Evolutionary conservation across 1,284 basidiomycete genomes (phyloP).

Genomic region (Sporisorium graminicola): DNA sequence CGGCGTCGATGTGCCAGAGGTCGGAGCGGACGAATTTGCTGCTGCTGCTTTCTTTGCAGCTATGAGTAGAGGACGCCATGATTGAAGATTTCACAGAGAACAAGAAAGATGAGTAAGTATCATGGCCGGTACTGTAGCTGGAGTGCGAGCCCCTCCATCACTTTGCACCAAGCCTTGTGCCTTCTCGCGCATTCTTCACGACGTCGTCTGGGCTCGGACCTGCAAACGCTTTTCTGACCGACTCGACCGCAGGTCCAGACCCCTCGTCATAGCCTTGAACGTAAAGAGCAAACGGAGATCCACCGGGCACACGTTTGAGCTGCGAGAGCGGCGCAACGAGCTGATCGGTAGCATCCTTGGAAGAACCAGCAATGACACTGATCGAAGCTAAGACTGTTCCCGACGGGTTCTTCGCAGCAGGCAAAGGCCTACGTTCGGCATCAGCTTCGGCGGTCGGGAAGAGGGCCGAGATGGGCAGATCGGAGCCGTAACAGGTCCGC

Average conservation of each 20-base stretch:
- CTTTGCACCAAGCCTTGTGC: conserved; percentile 73
- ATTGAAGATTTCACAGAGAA: neutral
- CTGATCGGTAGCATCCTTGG: conserved; percentile 22
- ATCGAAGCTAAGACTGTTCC: conserved; percentile 8
- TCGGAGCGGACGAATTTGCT: conserved; percentile 30
- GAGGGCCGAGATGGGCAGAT: conserved; percentile 44
- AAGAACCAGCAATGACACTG: conserved; percentile 33
- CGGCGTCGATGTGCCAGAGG: conserved; percentile 52
- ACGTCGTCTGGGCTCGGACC: conserved; percentile 88
- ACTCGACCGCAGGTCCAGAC: conserved; percentile 25
- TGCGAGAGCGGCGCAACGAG: conserved; percentile 22
- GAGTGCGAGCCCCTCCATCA: conserved; percentile 2
- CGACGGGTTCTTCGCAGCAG: neutral
- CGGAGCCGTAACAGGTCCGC: conserved; percentile 44
- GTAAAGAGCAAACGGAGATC: conserved; percentile 49
- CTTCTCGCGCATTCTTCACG: conserved; percentile 81
- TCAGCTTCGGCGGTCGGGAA: conserved; percentile 40
- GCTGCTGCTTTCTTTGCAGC: conserved; percentile 49
- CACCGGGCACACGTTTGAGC: conserved; percentile 34
- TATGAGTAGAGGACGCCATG: neutral
- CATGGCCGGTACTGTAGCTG: neutral
- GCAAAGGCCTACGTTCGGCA: neutral
- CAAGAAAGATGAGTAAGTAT: conserved; percentile 8
- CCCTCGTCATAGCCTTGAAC: conserved; percentile 19
- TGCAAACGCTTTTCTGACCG: conserved; percentile 74